Evolutionary conservation across 2,329 filamentous ascomycete genomes (phyloP), one percentile per base, ranked within the genome.

Genomic region (Triangularia setosa): DNA sequence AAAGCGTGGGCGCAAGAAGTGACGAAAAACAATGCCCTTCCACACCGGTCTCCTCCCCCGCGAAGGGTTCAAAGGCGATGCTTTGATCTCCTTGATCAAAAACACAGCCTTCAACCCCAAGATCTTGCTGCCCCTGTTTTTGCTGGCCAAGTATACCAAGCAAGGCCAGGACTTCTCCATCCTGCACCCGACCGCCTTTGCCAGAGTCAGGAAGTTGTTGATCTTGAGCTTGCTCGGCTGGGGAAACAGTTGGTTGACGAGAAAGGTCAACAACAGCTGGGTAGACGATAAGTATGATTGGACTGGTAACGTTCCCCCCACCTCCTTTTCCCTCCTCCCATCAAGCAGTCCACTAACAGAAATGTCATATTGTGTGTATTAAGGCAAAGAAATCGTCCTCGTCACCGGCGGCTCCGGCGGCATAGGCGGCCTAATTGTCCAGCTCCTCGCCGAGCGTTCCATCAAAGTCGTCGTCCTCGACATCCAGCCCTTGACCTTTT

Each of bases 401-500:
- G 82, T 93, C 21, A 93, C 91, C 0, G 90, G 91, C 7, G 91
- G 91, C 7, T 87, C 88, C 52, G 85, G 86, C 63, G 91, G 91
- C 0, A 92, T 94, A 71, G 91, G 91, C 14, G 85, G 83, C 21
- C 78, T 83, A 40, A 81, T 92, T 2, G 89, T 90, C 14, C 80
- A 82, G 68, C 74, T 88, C 61, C 79, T 95, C n/a, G 87, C 86
- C 0, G 84, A 87, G 73, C 79, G 78, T 65, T 85, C 84, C 1
- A 80, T 90, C 69, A 90, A 85, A 68, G 88, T 93, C 33, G 88
- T 88, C 0, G 87, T 93, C 1, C 74, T 93, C 35, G 91, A 94
- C 76, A 81, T 91, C 33, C 86, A 89, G 70, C 80, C 82, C 4
- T 76, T 88, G 75, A 83, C 81, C 21, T 88, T 83, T 70, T 73